Evolutionary conservation across 495 filamentous ascomycete species (phyloP).

Genomic region (Penicillium desertorum): DNA sequence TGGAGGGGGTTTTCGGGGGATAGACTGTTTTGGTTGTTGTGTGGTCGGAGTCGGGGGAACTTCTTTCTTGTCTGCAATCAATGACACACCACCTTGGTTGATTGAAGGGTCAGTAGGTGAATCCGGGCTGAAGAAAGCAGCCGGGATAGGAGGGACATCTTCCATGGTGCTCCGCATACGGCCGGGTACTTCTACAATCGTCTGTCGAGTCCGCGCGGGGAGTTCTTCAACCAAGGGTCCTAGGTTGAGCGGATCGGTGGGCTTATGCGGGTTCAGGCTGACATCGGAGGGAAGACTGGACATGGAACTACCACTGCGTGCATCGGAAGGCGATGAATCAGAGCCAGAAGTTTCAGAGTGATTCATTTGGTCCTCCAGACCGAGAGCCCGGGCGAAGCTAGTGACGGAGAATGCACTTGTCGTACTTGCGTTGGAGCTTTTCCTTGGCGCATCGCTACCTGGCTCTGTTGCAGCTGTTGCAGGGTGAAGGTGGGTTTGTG

Average conservation of each 20-base stretch:
- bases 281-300: constrained; percentile 57
- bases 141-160: constrained; percentile 39
- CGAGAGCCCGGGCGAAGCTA: constrained; percentile 43
- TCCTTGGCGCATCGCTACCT: constrained; percentile 18
- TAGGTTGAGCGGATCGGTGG: constrained; percentile 35
- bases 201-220: constrained; percentile 23
- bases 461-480: constrained; percentile 13
- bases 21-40: constrained; percentile 20
- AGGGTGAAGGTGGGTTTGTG: constrained; percentile 22
- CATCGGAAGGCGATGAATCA: constrained; percentile 62
- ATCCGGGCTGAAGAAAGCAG: constrained; percentile 43
- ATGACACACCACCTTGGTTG: constrained; percentile 42
- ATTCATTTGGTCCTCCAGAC: constrained; percentile 35
- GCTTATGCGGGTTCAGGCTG: constrained; percentile 35
- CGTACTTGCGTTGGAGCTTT: constrained; percentile 37
- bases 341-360: constrained; percentile 67
- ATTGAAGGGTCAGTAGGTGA: constrained; percentile 62
- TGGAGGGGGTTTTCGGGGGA: constrained; percentile 25
- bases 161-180: constrained; percentile 28
- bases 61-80: constrained; percentile 35
- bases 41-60: neutral
- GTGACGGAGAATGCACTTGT: constrained; percentile 38
- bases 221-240: constrained; percentile 41
- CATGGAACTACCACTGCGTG: constrained; percentile 67
- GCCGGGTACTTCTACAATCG: constrained; percentile 20